Percentiles rank a stretch among this genome's conserved stretches.
Evolutionary conservation across 2,329 filamentous ascomycete genomes (phyloP).

Genomic region (Fusarium sp.): DNA sequence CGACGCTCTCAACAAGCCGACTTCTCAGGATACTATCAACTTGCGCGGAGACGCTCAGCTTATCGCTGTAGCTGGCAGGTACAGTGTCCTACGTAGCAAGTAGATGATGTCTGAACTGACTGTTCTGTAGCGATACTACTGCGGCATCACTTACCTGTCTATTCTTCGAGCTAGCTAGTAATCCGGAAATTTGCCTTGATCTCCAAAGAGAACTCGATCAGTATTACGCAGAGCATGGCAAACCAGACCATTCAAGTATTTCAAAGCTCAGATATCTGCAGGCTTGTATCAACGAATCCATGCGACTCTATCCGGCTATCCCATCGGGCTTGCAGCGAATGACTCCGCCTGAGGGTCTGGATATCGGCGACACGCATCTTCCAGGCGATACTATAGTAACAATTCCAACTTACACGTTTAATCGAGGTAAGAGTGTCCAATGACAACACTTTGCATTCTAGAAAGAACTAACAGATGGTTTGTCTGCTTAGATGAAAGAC

Average conservation of each 20-base stretch:
- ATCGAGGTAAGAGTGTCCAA: not conserved
- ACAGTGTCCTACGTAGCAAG: fast-evolving
- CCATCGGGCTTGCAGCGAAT: not conserved
- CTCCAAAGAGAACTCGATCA: not conserved
- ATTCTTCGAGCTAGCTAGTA: not conserved
- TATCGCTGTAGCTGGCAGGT: not conserved
- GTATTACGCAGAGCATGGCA: not conserved
- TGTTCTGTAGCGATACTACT: not conserved
- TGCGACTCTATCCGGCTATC: not conserved
- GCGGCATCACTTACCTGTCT: not conserved
- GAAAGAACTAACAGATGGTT: not conserved
- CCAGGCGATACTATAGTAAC: not conserved
- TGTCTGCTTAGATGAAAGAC: not conserved
- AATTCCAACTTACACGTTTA: not conserved
- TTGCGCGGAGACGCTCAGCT: not conserved
- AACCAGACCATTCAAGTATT: not conserved
- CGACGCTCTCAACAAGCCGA: not conserved
- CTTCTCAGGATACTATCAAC: not conserved
- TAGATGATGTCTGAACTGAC: not conserved
- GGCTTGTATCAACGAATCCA: not conserved
- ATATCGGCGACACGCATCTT: not conserved
- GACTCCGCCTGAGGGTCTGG: not conserved
- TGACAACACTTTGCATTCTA: not conserved
- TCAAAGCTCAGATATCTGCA: not conserved
- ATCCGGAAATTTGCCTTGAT: not conserved